These are phyloP conservation scores for Leishmania guyanensis DNA, from an alignment of 208 protist genomes.

Conservation along the genomic window DNA sequence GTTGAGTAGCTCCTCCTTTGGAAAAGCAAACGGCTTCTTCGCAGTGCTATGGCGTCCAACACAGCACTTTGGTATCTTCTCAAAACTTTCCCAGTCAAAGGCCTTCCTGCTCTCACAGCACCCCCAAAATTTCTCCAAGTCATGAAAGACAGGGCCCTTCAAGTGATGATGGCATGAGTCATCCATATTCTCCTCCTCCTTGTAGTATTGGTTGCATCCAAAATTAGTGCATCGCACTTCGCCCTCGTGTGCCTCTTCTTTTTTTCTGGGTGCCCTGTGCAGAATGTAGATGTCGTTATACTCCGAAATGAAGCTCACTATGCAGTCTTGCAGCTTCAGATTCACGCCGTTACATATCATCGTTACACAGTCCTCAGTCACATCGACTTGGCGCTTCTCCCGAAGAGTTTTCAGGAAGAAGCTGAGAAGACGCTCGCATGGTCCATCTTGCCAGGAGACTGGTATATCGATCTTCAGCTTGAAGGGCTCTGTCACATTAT, in stretches of 20 bases:
- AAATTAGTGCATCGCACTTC: slow-evolving; percentile 77
- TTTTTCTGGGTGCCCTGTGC: slow-evolving; percentile 37
- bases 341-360: slow-evolving; percentile 60
- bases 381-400: slow-evolving; percentile 37
- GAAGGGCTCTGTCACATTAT: slow-evolving; percentile 38
- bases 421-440: slow-evolving; percentile 36
- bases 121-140: slow-evolving; percentile 83
- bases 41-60: slow-evolving; percentile 54
- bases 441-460: slow-evolving; percentile 28
- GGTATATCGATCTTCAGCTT: slow-evolving; percentile 64
- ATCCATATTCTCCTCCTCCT: slow-evolving; percentile 73
- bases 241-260: slow-evolving; percentile 31
- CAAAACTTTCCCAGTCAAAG: slow-evolving; percentile 85
- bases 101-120: slow-evolving; percentile 76
- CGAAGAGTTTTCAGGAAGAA: slow-evolving; percentile 48
- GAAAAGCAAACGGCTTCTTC: slow-evolving; percentile 56
- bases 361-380: slow-evolving; percentile 36
- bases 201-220: slow-evolving; percentile 76
- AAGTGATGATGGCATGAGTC: slow-evolving; percentile 64
- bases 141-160: slow-evolving; percentile 81
- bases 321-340: slow-evolving; percentile 43
- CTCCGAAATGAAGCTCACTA: slow-evolving; percentile 52
- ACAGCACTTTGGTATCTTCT: slow-evolving; percentile 66
- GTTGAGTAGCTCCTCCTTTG: slow-evolving; percentile 49
- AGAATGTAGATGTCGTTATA: slow-evolving; percentile 80